These are phyloP conservation scores for Colletotrichum sp. DNA, from an alignment of 2,329 filamentous ascomycete genomes.

Conservation along the genomic window DNA sequence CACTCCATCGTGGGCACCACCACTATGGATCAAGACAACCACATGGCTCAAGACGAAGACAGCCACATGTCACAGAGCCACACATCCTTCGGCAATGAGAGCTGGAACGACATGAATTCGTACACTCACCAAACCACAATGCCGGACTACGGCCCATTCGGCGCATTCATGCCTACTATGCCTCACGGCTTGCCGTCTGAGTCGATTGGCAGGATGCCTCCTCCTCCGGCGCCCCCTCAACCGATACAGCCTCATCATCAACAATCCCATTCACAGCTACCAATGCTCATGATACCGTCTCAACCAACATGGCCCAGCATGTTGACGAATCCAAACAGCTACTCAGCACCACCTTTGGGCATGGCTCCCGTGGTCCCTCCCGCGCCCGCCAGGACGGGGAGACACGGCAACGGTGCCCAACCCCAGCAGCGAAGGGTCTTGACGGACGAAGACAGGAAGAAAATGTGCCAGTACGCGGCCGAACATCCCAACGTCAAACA, in stretches of 20 bases:
- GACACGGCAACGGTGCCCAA: slow-evolving; percentile 50
- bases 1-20: slow-evolving; percentile 49
- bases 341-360: slow-evolving; percentile 62
- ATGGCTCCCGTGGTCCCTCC: slow-evolving; percentile 62
- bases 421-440: slow-evolving; percentile 82
- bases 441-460: slow-evolving; percentile 86
- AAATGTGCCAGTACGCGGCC: slow-evolving; percentile 94
- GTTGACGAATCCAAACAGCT: slow-evolving; percentile 74
- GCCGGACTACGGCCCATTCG: slow-evolving; percentile 67
- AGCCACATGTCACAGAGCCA: slow-evolving; percentile 36
- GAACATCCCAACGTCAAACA: slow-evolving; percentile 92
- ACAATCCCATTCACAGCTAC: slow-evolving; percentile 57
- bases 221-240: slow-evolving; percentile 60
- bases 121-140: slow-evolving; percentile 72
- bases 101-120: slow-evolving; percentile 62
- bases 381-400: slow-evolving; percentile 54
- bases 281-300: slow-evolving; percentile 75
- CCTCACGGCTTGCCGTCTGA: slow-evolving; percentile 54
- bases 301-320: slow-evolving; percentile 80
- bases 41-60: slow-evolving; percentile 45
- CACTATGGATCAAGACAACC: slow-evolving; percentile 52
- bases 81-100: slow-evolving; percentile 47
- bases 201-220: slow-evolving; percentile 57
- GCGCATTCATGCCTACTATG: slow-evolving; percentile 60
- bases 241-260: slow-evolving; percentile 36